These are phyloP conservation scores for Diaporthe sp. DNA, from an alignment of 2,329 filamentous ascomycete genomes.

Conservation along the genomic window DNA sequence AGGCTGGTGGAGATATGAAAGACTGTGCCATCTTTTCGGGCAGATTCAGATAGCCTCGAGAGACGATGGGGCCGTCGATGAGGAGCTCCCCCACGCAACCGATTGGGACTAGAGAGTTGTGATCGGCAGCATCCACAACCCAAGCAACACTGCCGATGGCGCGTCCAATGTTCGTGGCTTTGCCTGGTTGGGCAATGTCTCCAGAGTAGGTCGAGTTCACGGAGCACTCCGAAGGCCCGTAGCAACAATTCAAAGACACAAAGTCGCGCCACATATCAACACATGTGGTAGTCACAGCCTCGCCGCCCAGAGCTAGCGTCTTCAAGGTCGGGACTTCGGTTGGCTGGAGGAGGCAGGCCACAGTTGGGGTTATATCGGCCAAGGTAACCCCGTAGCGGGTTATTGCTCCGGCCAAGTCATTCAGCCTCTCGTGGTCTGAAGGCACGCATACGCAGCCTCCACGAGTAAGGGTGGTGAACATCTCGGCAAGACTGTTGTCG, in stretches of 20 bases:
- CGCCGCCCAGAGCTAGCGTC: constrained; percentile 43
- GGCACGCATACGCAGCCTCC: constrained; percentile 36
- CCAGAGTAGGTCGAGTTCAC: constrained; percentile 24
- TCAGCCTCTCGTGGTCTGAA: constrained; percentile 50
- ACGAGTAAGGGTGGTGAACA: constrained; percentile 62
- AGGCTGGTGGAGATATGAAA: constrained; percentile 42
- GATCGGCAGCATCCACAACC: constrained; percentile 47
- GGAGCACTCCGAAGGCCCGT: constrained; percentile 43
- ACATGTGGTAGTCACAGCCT: constrained; percentile 41
- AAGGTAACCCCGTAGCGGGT: constrained; percentile 41
- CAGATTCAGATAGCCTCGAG: constrained; percentile 64
- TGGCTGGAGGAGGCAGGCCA: constrained; percentile 43
- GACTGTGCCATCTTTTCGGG: constrained; percentile 47
- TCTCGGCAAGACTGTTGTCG: constrained; percentile 68
- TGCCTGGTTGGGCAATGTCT: constrained; percentile 33
- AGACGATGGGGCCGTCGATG: constrained; percentile 47
- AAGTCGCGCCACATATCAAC: constrained; percentile 40
- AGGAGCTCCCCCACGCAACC: constrained; percentile 44
- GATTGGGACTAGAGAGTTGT: constrained; percentile 40
- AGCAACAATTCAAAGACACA: constrained; percentile 41
- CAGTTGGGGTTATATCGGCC: constrained; percentile 46
- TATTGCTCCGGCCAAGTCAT: constrained; percentile 51
- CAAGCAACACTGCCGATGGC: constrained; percentile 44
- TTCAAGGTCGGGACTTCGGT: constrained; percentile 39
- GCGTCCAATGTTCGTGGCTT: constrained; percentile 42